phyloP scores from a whole-genome alignment of 2,329 filamentous ascomycete species.

The Aspergillus spinulosporus region DNA sequence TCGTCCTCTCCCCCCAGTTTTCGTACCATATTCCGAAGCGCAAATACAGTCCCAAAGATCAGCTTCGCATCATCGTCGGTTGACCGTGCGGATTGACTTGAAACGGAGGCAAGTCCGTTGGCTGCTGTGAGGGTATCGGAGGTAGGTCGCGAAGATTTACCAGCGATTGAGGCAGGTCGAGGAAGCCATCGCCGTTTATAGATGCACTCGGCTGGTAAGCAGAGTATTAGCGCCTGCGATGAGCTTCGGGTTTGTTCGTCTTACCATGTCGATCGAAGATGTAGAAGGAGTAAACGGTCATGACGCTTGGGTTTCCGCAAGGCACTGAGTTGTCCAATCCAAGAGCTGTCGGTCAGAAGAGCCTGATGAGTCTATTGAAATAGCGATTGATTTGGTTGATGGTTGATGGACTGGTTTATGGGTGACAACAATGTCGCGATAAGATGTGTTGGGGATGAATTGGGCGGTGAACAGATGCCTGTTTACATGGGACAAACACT shows the following conservation, averaged over 20 bases:
- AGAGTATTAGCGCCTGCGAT: background rate
- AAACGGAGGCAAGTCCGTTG: slow-evolving; percentile 41
- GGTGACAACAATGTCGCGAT: background rate
- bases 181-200: slow-evolving; percentile 86
- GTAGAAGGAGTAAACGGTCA: slow-evolving; percentile 97
- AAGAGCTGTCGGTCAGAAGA: background rate
- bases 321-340: background rate
- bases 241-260: background rate
- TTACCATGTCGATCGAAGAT: slow-evolving; percentile 98
- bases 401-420: background rate
- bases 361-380: too few relatives aligned
- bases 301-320: slow-evolving; percentile 43
- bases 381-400: background rate
- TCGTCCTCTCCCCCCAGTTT: slow-evolving; percentile 93
- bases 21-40: slow-evolving; percentile 91
- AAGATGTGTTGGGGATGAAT: background rate
- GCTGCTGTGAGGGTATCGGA: slow-evolving; percentile 50
- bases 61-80: slow-evolving; percentile 88
- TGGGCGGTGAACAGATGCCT: slow-evolving; percentile 1
- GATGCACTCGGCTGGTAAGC: slow-evolving; percentile 80
- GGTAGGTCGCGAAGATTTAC: slow-evolving; percentile 52
- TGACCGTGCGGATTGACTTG: slow-evolving; percentile 48
- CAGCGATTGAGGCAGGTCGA: slow-evolving; percentile 48
- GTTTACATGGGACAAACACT: slow-evolving; percentile 2
- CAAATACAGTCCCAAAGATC: slow-evolving; percentile 96